Conservation (phyloP, 208 protist species). For the Trypanosoma vivax region DNA sequence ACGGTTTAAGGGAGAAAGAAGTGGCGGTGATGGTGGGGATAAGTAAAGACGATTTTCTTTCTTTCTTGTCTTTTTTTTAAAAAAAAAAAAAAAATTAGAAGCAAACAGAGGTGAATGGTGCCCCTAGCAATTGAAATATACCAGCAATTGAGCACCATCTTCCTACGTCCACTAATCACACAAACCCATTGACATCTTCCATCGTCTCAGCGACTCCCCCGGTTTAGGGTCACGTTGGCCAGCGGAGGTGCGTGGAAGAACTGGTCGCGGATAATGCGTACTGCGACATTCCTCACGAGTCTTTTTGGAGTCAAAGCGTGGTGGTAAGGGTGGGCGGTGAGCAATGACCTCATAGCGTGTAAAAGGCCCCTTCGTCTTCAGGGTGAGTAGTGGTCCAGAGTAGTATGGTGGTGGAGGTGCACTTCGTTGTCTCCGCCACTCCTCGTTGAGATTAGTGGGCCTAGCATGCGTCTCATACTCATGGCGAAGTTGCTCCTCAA, state of each 20-base stretch:
- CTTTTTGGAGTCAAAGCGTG: constrained; percentile 1
- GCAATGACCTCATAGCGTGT: constrained; percentile 37
- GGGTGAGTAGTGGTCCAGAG: constrained; percentile 30
- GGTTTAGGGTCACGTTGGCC: not conserved
- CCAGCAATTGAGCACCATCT: not conserved
- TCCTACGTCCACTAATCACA: not conserved
- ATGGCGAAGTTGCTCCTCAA: constrained; percentile 6
- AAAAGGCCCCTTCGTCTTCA: constrained; percentile 23
- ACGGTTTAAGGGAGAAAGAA: no score
- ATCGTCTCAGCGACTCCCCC: constrained; percentile 20
- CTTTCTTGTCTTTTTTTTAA: not conserved
- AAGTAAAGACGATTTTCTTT: no score
- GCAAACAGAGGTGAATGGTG: not conserved
- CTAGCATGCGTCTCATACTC: constrained; percentile 18
- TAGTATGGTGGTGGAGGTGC: constrained; percentile 15
- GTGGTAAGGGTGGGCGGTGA: constrained; percentile 21
- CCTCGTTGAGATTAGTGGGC: not conserved
- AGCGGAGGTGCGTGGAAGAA: no score
- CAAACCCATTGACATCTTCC: constrained; percentile 34
- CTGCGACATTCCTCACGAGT: constrained; percentile 5
- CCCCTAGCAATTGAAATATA: not conserved
- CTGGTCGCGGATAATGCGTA: constrained; percentile 20
- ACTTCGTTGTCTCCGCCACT: not conserved
- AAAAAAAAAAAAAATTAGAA: constrained; percentile 6
- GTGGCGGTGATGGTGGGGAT: no score